Evolutionary conservation across 2,329 filamentous ascomycete species (phyloP), one percentile per base, ranked within the genome.

Genomic region (Ophiostoma ulmi): DNA sequence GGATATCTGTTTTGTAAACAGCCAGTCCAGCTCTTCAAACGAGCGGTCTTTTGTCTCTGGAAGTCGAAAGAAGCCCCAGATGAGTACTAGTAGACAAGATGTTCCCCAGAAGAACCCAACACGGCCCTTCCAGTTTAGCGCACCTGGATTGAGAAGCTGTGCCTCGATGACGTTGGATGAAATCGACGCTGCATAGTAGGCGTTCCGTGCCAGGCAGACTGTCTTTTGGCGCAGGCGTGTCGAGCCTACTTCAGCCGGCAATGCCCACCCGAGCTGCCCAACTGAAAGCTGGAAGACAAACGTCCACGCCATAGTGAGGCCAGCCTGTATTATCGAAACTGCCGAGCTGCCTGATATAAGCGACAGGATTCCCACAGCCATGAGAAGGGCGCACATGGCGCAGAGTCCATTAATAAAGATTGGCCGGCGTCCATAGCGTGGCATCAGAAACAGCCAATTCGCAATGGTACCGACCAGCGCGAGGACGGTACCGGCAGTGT

Each of bases 21-120:
- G 76, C 13, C 83, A 77, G 69, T 88, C 86, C 1, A 88, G 80
- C 77, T 88, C 86, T 52, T 82, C 84, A 69, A 85, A 83, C 0
- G 84, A 85, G 52, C 84, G 80, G 7, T 81, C 84, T 17, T 67
- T 67, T 0, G 72, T 73, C 78, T 88, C 86, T 4, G 85, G 85
- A 5, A 86, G 78, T 22, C 82, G 83, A 75, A 84, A 84, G 72
- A 79, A 85, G 0, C 84, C 83, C 81, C 86, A 88, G 0, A 80
- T 68, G 2, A 82, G 77, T 44, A 83, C 83, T 3, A 81, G 17
- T 3, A 83, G 73, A 73, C 84, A 83, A 13, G 83, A 79, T 48
- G 75, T 79, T 10, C 79, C 80, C 80, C 81, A 84, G 76, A 84
- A 80, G 74, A 83, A 81, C 2, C 79, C 86, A 69, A 77, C 80